These are phyloP conservation scores for Coemansia sp. DNA, from an alignment of 192 early-diverging fungal species.

Conservation along the genomic window DNA sequence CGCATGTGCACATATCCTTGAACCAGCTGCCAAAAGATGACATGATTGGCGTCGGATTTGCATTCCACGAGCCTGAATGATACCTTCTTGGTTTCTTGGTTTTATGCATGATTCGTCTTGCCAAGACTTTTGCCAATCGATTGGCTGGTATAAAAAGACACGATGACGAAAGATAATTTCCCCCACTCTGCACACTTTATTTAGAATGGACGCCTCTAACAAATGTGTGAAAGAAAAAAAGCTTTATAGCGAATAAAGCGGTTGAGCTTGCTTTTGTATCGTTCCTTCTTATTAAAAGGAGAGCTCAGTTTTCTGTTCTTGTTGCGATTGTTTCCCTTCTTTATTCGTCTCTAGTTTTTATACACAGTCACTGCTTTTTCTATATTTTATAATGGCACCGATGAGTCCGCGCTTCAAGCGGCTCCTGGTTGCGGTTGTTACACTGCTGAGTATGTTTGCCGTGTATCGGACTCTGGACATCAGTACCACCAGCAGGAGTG, in stretches of 20 bases:
- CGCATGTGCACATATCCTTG: too few species aligned
- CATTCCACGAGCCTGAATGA: neutral
- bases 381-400: constrained; percentile 10
- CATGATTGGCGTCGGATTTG: neutral
- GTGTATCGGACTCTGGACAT: constrained; percentile 12
- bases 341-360: neutral
- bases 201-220: neutral
- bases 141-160: neutral
- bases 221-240: neutral
- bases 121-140: neutral
- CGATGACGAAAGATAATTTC: neutral
- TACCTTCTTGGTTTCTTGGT: too few species aligned
- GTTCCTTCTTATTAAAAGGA: neutral
- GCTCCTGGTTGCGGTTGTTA: constrained; percentile 14
- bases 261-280: neutral
- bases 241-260: neutral
- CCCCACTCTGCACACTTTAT: neutral
- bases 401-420: constrained; percentile 17
- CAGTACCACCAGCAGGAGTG: neutral
- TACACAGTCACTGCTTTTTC: constrained; percentile 6
- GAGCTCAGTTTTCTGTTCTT: neutral
- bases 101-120: neutral
- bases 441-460: constrained; percentile 9
- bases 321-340: neutral
- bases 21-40: neutral